These are phyloP conservation scores for Aspergillus sp. DNA, from an alignment of 2,329 filamentous ascomycete genomes.

Conservation along the genomic window DNA sequence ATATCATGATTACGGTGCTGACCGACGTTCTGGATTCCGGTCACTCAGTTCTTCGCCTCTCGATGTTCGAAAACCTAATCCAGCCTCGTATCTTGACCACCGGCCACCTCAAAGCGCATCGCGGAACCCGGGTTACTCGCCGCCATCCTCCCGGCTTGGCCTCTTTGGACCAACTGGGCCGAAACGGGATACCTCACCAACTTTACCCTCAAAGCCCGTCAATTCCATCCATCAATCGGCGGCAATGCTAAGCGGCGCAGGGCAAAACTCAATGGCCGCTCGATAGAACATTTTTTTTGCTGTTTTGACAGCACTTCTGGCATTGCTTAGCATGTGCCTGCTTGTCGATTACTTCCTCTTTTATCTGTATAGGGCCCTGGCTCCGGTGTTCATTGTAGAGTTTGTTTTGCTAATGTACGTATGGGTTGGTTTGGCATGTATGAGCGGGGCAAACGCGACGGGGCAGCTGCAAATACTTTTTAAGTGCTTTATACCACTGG, in stretches of 20 bases:
- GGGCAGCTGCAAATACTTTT: conserved; percentile 12
- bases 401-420: conserved; percentile 26
- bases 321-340: conserved; percentile 6
- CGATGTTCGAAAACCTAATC: conserved; percentile 45
- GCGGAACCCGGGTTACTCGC: conserved; percentile 38
- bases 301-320: conserved; percentile 1
- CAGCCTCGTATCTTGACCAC: conserved; percentile 32
- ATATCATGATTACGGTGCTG: conserved; percentile 40
- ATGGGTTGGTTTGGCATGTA: conserved; percentile 26
- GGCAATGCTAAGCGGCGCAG: conserved; percentile 33
- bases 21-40: conserved; percentile 41
- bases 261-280: conserved; percentile 38
- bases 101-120: conserved; percentile 31
- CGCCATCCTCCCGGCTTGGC: conserved; percentile 39
- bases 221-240: conserved; percentile 38
- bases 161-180: conserved; percentile 36
- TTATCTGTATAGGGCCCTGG: conserved; percentile 22
- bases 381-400: conserved; percentile 23
- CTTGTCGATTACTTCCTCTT: not conserved
- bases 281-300: conserved; percentile 30
- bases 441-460: conserved; percentile 21
- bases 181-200: conserved; percentile 38
- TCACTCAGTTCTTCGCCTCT: conserved; percentile 45
- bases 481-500: conserved; percentile 17
- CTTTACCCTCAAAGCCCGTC: conserved; percentile 35